Conservation (phyloP, 768 basidiomycete species). For the Boletellus emodensis region DNA sequence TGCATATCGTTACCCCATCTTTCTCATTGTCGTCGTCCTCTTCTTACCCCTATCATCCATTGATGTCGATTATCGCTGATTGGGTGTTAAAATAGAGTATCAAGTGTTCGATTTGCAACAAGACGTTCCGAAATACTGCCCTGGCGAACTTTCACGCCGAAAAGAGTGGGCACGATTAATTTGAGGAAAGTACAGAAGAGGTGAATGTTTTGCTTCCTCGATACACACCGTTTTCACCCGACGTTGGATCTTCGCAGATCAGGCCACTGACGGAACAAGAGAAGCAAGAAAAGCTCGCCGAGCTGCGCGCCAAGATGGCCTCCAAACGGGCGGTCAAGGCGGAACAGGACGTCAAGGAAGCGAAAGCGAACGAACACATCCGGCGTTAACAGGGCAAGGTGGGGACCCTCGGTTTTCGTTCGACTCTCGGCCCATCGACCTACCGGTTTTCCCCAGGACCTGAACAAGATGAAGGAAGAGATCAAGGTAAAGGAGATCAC, state of each 20-base stretch:
- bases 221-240: too few species aligned
- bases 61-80: too few species aligned
- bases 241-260: too few species aligned
- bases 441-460: slow-evolving; percentile 46
- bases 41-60: too few species aligned
- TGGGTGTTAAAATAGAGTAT: slow-evolving; percentile 51
- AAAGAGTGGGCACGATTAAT: slow-evolving; percentile 92
- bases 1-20: too few species aligned
- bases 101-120: slow-evolving; percentile 80
- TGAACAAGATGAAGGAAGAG: slow-evolving; percentile 70
- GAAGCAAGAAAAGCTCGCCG: slow-evolving; percentile 74
- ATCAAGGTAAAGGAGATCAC: slow-evolving; percentile 72
- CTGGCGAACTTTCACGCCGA: slow-evolving; percentile 92
- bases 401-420: too few species aligned
- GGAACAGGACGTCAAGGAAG: slow-evolving; percentile 67
- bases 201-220: slow-evolving; percentile 45
- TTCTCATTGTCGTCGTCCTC: too few species aligned
- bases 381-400: slow-evolving; percentile 82
- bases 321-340: slow-evolving; percentile 72
- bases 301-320: slow-evolving; percentile 78
- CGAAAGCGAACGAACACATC: slow-evolving; percentile 70
- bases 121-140: slow-evolving; percentile 81
- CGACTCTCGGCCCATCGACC: neutral
- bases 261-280: slow-evolving; percentile 95
- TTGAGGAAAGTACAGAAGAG: slow-evolving; percentile 95